Evolutionary conservation across 2,329 filamentous ascomycete genomes (phyloP), one percentile per base, ranked within the genome.

Genomic region (Pestalotiopsis sp.): DNA sequence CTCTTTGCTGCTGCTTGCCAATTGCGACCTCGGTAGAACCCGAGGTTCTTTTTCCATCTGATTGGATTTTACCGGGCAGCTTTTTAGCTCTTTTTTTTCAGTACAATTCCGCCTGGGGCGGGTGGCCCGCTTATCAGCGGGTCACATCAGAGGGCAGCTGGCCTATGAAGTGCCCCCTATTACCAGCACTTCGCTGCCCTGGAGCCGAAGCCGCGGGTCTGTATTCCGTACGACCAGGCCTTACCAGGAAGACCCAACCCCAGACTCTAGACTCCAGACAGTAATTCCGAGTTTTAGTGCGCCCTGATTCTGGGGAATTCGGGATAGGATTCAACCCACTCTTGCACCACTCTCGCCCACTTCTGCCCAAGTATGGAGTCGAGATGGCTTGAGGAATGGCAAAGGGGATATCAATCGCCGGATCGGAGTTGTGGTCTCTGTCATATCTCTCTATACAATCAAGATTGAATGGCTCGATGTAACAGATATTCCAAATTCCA

Each of bases 1-100:
- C 45, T 52, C 41, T 45, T 4, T 52, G 27, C 23, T 59, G 20
- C 45, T 52, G 56, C n/a, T 23, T 58, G 56, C 56, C 17, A 20
- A 59, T 13, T 62, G 59, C 59, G 59, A 62, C 59, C 59, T 62
- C 59, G 59, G 59, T 38, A 62, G 36, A 41, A 23, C 59, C 59
- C 59, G 59, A 62, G 59, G 59, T 39, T 36, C 59, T 62, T 62
- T 62, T 41, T 38, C 57, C 57, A 36, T 56, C 1, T 36, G 31
- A 49, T 52, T 52, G 45, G 45, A 52, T 52, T 52, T 52, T 52
- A 52, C 45, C 45, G 45, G 45, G 45, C 45, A n/a, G 45, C 14
- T n/a, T 52, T 52, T 52, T 52, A 52, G 45, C 45, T 52, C 45
- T 52, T n/a, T 17, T 23, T 23, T 23, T 23, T 23, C 23, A 23